Evolutionary conservation across 495 filamentous ascomycete species (phyloP).

Genomic region (Xylaria castorea): DNA sequence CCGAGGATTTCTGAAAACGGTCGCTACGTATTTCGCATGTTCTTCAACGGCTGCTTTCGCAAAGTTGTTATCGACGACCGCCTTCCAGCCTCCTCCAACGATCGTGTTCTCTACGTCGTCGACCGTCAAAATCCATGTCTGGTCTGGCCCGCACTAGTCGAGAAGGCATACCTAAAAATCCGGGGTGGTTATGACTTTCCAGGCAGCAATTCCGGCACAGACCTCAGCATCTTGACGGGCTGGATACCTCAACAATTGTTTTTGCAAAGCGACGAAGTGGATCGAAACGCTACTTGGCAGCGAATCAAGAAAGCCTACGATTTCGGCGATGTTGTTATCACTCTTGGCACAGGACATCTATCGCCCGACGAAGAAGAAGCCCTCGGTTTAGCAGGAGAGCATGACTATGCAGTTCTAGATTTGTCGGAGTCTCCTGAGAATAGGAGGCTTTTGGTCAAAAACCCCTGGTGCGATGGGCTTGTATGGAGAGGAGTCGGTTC

Average conservation of each 20-base stretch:
- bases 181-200: constrained; percentile 97
- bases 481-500: constrained; percentile 61
- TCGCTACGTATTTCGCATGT: constrained; percentile 88
- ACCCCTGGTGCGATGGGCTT: constrained; percentile 89
- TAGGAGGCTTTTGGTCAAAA: constrained; percentile 82
- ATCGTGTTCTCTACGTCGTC: constrained; percentile 82
- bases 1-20: constrained; percentile 74
- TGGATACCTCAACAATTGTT: constrained; percentile 98
- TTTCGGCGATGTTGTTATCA: constrained; percentile 83
- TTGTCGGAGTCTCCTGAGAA: constrained; percentile 68
- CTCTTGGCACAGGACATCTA: constrained; percentile 86
- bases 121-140: constrained; percentile 79
- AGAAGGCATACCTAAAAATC: constrained; percentile 98
- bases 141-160: constrained; percentile 91
- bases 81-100: constrained; percentile 76
- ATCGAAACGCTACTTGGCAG: constrained; percentile 76
- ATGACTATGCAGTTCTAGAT: constrained; percentile 92
- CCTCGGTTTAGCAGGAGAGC: constrained; percentile 83
- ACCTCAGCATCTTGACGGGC: constrained; percentile 86
- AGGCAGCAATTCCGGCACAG: constrained; percentile 96
- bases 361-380: constrained; percentile 73
- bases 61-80: constrained; percentile 90
- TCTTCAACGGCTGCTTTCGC: constrained; percentile 94
- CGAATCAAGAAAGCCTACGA: constrained; percentile 77
- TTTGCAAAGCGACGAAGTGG: constrained; percentile 80